Base-by-base conservation (phyloP, 2,329 filamentous ascomycete species). In the Clonostachys solani region DNA sequence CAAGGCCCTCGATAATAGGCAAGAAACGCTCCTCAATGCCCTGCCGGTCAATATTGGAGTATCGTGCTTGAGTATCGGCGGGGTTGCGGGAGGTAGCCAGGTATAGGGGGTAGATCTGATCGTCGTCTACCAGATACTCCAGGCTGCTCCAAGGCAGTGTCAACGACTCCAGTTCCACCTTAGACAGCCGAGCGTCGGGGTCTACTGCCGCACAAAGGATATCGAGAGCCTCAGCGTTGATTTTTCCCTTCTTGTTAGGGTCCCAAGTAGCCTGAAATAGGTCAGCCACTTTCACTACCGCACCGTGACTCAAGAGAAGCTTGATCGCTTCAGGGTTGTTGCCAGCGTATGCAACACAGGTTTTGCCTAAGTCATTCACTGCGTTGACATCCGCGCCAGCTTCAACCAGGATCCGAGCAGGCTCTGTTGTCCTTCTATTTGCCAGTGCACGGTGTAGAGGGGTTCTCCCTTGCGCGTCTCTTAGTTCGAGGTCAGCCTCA, bases 361-460 rank as follows among this genome's bases (percentile, higher is more conserved):
- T 38, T 18, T 18, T n/a, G 36, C 36, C 36, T 5, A 12, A 38
- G 12, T 38, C 17, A 18, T 15, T 12, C 15, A 38, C 36, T n/a
- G 36, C 36, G 36, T 38, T 18, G 36, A 38, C 36, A 18, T 38
- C 36, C 36, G 36, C 36, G 8, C 36, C 36, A 38, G 36, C 36
- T 18, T 38, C 36, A 12, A 38, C 36, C 36, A 38, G 5, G 36
- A 38, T 18, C 15, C 36, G 36, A n/a, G 36, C 36, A 29, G 23
- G n/a, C n/a, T n/a, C n/a, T n/a, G n/a, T 1, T 12, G 36, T 18
- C 7, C 3, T n/a, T 3, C 2, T 29, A n/a, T 18, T 4, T n/a
- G 12, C 17, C 12, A 38, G 36, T n/a, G 36, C 36, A 38, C 12
- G 36, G 36, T n/a, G 36, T 7, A 38, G 36, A n/a, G 36, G 36